A percentile compares a stretch with the other conserved stretches of the same genome.
Evolutionary conservation across 345 rosid species (phyloP).

Genomic region (Lepidium africanum): DNA sequence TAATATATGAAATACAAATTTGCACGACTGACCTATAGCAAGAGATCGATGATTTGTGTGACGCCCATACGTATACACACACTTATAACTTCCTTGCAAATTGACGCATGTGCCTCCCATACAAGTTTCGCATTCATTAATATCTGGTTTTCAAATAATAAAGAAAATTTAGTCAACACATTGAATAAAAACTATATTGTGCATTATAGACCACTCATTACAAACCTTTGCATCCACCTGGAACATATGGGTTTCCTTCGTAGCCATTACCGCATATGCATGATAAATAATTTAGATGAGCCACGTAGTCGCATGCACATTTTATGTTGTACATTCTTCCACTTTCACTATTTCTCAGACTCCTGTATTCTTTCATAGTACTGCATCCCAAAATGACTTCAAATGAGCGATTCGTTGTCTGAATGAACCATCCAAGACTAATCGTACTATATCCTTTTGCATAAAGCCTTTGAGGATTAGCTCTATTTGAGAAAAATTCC

Average conservation of each 20-base stretch:
- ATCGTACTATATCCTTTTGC: not conserved
- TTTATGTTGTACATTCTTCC: not conserved
- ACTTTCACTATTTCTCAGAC: not conserved
- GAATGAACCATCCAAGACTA: conserved; percentile 22
- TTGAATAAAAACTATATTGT: too few relatives aligned
- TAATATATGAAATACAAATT: too few relatives aligned
- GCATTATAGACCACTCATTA: too few relatives aligned
- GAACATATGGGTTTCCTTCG: conserved; percentile 26
- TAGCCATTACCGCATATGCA: conserved; percentile 21
- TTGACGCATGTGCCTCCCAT: not conserved
- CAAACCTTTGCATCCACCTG: conserved; percentile 17
- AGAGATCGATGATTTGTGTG: not conserved
- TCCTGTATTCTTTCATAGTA: too few relatives aligned
- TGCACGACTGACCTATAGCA: too few relatives aligned
- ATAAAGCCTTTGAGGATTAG: not conserved
- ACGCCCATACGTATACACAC: not conserved
- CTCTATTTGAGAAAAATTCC: not conserved
- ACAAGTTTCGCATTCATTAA: not conserved
- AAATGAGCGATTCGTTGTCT: not conserved
- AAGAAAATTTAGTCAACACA: not conserved
- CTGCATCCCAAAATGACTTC: not conserved
- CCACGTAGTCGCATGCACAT: not conserved
- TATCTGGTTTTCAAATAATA: not conserved
- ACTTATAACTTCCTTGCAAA: not conserved
- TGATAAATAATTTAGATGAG: not conserved